A percentile compares a stretch with the other conserved stretches of the same genome.
Evolutionary conservation across 441 rosid species (phyloP).

Genomic region (Erysimum pusillum): DNA sequence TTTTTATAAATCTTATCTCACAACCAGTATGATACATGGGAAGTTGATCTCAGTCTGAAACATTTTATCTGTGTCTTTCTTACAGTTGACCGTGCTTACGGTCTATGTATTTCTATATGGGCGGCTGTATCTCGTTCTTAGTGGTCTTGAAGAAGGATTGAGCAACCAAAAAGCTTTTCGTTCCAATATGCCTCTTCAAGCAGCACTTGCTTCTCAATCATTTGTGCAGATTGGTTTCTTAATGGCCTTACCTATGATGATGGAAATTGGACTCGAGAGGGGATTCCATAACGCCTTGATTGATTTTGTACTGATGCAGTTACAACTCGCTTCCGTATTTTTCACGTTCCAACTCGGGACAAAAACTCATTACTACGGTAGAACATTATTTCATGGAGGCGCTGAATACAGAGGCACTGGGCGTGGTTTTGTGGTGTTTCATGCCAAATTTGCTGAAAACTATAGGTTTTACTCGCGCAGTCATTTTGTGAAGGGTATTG

Average conservation of each 20-base stretch:
- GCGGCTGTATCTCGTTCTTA: constrained; percentile 85
- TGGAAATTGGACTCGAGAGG: constrained; percentile 96
- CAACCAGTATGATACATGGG: constrained; percentile 15
- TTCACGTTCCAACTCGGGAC: constrained; percentile 95
- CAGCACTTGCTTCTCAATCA: constrained; percentile 90
- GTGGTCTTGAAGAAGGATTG: constrained; percentile 81
- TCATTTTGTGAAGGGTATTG: constrained; percentile 93
- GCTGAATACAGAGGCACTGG: constrained; percentile 92
- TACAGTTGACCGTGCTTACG: constrained; percentile 81
- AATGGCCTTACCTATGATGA: constrained; percentile 92
- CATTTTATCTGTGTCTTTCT: constrained; percentile 27
- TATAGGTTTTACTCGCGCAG: constrained; percentile 91
- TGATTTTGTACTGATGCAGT: constrained; percentile 87
- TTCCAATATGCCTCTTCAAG: constrained; percentile 80
- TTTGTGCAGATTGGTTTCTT: constrained; percentile 88
- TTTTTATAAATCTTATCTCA: constrained; percentile 22
- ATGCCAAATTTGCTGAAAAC: constrained; percentile 92
- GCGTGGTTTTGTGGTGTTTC: constrained; percentile 92
- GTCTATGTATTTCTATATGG: constrained; percentile 90
- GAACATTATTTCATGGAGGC: constrained; percentile 93
- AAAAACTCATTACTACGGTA: constrained; percentile 85
- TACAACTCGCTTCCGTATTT: constrained; percentile 85
- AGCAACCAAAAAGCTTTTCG: constrained; percentile 62
- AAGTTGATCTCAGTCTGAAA: constrained; percentile 15
- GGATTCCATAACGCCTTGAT: constrained; percentile 89